phyloP scores from a whole-genome alignment of 352 stramenopile genomes.

The Elongisporangium anandrum region DNA sequence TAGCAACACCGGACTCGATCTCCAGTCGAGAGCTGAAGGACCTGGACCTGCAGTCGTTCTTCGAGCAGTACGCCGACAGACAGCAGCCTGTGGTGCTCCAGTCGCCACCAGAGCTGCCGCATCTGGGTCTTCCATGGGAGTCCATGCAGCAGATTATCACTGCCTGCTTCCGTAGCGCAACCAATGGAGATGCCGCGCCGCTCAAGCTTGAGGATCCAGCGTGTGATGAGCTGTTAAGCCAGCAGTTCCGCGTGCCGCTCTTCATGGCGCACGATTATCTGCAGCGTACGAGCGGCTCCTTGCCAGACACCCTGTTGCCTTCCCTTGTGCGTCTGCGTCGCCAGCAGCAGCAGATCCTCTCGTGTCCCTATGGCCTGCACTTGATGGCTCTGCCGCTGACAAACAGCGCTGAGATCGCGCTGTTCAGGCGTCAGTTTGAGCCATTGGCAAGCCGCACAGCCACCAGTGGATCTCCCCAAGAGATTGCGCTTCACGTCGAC shows the following conservation, averaged over 20 bases:
- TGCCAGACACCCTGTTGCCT: conserved; percentile 22
- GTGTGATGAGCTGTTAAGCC: conserved; percentile 29
- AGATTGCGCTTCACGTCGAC: conserved; percentile 21
- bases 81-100: conserved; percentile 30
- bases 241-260: conserved; percentile 43
- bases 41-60: conserved; percentile 60
- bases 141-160: conserved; percentile 7
- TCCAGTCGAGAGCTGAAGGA: conserved; percentile 1
- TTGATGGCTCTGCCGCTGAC: conserved; percentile 32
- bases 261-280: conserved; percentile 67
- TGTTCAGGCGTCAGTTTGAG: conserved; percentile 27
- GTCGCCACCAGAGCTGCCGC: conserved; percentile 5
- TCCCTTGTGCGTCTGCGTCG: conserved; percentile 20
- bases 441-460: conserved; percentile 11
- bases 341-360: conserved; percentile 10
- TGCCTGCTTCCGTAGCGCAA: conserved; percentile 16
- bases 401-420: conserved; percentile 8
- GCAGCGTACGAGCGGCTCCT: conserved; percentile 42
- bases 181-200: conserved; percentile 5
- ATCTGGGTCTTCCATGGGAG: conserved; percentile 11
- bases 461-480: conserved; percentile 7
- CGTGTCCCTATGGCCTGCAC: conserved; percentile 65
- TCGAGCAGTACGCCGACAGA: conserved; percentile 45
- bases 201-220: conserved; percentile 22
- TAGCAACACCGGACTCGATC: background rate